Evolutionary conservation across 495 filamentous ascomycete genomes (phyloP).

Genomic region (Trichoderma reesei): DNA sequence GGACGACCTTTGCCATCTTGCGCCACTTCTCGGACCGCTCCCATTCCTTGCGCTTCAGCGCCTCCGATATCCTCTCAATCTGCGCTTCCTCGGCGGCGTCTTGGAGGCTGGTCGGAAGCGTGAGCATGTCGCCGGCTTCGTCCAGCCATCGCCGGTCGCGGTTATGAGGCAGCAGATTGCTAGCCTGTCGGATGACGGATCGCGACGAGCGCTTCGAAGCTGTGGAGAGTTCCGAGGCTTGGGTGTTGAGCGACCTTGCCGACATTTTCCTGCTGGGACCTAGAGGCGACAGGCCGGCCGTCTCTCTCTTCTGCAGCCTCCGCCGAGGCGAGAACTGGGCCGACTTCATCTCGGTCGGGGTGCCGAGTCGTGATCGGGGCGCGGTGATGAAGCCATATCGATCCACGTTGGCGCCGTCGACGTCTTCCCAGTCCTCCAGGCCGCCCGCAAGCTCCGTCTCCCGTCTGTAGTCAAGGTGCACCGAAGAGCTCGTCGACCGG

Average conservation of each 20-base stretch:
- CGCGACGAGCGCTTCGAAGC: slow-evolving; percentile 46
- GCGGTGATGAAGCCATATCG: slow-evolving; percentile 84
- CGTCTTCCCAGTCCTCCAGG: slow-evolving; percentile 90
- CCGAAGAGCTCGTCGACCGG: slow-evolving; percentile 16
- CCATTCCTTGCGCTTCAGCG: slow-evolving; percentile 67
- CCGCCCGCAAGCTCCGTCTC: slow-evolving; percentile 59
- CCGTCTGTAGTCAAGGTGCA: slow-evolving; percentile 12
- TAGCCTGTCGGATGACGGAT: slow-evolving; percentile 49
- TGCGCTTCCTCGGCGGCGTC: slow-evolving; percentile 50
- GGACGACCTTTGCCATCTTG: slow-evolving; percentile 78
- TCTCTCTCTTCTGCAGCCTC: slow-evolving; percentile 30
- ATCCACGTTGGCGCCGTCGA: slow-evolving; percentile 81
- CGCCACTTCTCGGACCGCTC: slow-evolving; percentile 88
- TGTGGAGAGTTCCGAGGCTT: slow-evolving; percentile 39
- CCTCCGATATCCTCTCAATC: slow-evolving; percentile 45
- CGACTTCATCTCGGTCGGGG: slow-evolving; percentile 24
- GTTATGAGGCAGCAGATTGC: slow-evolving; percentile 70
- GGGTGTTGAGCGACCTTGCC: slow-evolving; percentile 42
- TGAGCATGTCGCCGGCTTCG: slow-evolving; percentile 86
- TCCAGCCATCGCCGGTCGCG: slow-evolving; percentile 64
- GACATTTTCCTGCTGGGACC: slow-evolving; percentile 40
- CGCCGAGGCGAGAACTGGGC: slow-evolving; percentile 25
- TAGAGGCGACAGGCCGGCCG: slow-evolving; percentile 28
- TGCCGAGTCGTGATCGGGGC: slow-evolving; percentile 27
- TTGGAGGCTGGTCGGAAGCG: slow-evolving; percentile 56